These are phyloP conservation scores for Tetrahymena malaccensis DNA, from an alignment of 73 alveolate species.

Conservation along the genomic window DNA sequence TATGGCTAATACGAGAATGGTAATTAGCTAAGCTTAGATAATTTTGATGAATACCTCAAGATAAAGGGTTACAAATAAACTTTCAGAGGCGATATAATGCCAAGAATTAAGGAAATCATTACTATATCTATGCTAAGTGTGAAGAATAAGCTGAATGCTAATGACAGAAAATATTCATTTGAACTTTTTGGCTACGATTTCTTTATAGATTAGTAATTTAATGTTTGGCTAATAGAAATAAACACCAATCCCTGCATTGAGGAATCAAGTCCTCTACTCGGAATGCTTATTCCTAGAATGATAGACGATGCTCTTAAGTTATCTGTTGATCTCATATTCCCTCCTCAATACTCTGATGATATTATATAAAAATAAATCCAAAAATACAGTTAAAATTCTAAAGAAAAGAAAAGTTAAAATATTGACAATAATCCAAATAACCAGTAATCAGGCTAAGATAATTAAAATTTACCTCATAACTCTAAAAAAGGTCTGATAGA, in stretches of 20 bases:
- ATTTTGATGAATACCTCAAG: slow-evolving; percentile 46
- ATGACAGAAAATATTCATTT: slow-evolving; percentile 37
- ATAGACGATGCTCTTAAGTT: background rate
- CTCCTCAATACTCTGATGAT: background rate
- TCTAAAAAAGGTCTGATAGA: background rate
- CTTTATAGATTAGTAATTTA: slow-evolving; percentile 74
- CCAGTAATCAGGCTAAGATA: background rate
- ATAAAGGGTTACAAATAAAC: background rate
- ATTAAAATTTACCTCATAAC: background rate
- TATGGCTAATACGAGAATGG: slow-evolving; percentile 78
- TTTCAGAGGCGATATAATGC: slow-evolving; percentile 1
- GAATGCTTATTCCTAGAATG: slow-evolving; percentile 28
- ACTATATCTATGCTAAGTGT: slow-evolving; percentile 45
- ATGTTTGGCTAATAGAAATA: slow-evolving; percentile 75
- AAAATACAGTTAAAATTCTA: background rate
- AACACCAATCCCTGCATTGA: slow-evolving; percentile 90
- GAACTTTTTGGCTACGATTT: slow-evolving; percentile 85
- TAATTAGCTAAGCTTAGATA: slow-evolving; percentile 48
- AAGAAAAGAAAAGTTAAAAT: background rate
- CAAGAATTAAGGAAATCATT: slow-evolving; percentile 40
- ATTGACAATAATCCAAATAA: background rate
- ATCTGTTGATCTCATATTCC: background rate
- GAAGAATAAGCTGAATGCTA: slow-evolving; percentile 39
- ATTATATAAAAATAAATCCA: background rate
- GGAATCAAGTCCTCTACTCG: slow-evolving; percentile 18